Conservation (phyloP, 148 eudicot species). For the Rhododendron simsii region DNA sequence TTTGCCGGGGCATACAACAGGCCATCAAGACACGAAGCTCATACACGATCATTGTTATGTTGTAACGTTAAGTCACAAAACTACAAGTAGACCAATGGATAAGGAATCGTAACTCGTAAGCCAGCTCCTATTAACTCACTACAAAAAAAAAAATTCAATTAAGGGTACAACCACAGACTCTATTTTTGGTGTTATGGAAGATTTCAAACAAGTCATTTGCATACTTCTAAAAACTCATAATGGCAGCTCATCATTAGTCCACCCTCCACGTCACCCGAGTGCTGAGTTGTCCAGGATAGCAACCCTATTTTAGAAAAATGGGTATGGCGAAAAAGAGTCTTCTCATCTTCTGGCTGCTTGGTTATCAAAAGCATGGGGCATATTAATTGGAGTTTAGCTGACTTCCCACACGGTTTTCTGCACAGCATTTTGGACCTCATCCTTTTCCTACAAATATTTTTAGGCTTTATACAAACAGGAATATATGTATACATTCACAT, state of each 20-base stretch:
- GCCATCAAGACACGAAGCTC: background rate
- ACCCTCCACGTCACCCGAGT: background rate
- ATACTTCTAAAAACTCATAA: background rate
- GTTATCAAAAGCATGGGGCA: slow-evolving; percentile 13
- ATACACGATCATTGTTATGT: background rate
- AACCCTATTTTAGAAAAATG: background rate
- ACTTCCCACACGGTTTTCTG: background rate
- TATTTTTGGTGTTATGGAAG: background rate
- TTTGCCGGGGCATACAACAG: background rate
- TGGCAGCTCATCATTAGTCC: background rate
- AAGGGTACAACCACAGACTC: background rate
- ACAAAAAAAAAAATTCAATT: background rate
- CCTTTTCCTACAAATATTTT: background rate
- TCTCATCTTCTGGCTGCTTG: slow-evolving; percentile 1
- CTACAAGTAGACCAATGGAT: background rate
- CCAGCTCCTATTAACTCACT: background rate
- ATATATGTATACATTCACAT: too few relatives aligned
- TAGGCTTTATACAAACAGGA: too few relatives aligned
- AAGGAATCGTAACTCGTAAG: background rate
- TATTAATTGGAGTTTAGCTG: slow-evolving; percentile 12
- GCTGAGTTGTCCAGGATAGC: background rate
- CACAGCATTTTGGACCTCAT: background rate
- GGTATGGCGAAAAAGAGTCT: background rate
- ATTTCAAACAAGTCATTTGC: background rate
- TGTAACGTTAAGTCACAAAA: background rate